Base-by-base conservation (phyloP, 75 land plant species). In the Cunninghamia lanceolata region DNA sequence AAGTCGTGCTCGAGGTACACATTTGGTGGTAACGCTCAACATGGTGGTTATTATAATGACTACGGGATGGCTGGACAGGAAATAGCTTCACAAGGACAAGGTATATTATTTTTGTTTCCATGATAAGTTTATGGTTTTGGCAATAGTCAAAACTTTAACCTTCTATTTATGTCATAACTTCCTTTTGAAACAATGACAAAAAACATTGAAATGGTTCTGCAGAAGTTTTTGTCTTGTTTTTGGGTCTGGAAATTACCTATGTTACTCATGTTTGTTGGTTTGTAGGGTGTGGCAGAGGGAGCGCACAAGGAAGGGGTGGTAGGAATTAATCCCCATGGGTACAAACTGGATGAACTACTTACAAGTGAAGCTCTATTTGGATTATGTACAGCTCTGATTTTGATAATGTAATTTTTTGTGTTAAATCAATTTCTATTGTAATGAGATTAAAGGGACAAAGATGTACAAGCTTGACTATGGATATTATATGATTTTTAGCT, bases 1-100 rank as follows among this genome's bases (percentile, higher is more conserved):
- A 82, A 53, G 83, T 1, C 83, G 83, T 82, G 83, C 53, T 47
- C 39, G 83, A n/a, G 83, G 83, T 46, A 82, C 53, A 47, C n/a
- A n/a, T 47, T 82, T 82, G 83, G 82, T 81, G 50, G 50, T 15
- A 81, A 19, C 25, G 6, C 50, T 21, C 83, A 82, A 47, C 53
- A 82, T 46, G 83, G 34, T 82, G 83, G 83, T 14, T 16, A 76
- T 76, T 39, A 76, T 36, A 76, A 76, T 76, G 79, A 76, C 43
- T 82, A 82, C n/a, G 53, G 32, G 2, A 43, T 43, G 9, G 50
- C 30, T 46, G 46, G 35, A 3, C 34, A 30, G 10, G 83, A 82
- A n/a, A 35, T 47, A 32, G 35, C 83, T 82, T 28, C 53, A 8
- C 53, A 53, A 82, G 83, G 83, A 3, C 83, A 53, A 45, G 83